Conservation (phyloP, 441 rosid genomes). For the Pelargonium fulgidum region DNA sequence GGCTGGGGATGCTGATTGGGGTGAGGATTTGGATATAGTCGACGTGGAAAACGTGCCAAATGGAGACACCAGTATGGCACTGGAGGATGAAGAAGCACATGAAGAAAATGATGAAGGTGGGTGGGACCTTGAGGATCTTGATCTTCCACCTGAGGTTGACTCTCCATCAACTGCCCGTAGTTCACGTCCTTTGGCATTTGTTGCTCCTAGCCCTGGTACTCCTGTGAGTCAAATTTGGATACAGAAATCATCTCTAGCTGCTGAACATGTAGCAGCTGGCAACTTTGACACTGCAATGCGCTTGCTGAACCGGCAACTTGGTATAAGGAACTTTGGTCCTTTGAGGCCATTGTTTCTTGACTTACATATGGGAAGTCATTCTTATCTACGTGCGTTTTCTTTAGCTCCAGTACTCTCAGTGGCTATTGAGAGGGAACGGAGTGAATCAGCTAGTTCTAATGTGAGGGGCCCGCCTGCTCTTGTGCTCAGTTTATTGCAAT, state of each 20-base stretch:
- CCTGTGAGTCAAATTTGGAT: slow-evolving; percentile 76
- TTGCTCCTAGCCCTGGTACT: slow-evolving; percentile 69
- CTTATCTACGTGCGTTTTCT: slow-evolving; percentile 52
- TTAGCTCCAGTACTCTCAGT: slow-evolving; percentile 61
- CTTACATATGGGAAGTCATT: slow-evolving; percentile 59
- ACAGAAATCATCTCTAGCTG: slow-evolving; percentile 73
- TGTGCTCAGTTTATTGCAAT: slow-evolving; percentile 53
- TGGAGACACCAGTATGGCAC: slow-evolving; percentile 40
- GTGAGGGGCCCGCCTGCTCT: slow-evolving; percentile 66
- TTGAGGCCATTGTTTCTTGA: slow-evolving; percentile 63
- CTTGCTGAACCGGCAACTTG: slow-evolving; percentile 71
- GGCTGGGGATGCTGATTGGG: slow-evolving; percentile 66
- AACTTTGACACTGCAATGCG: slow-evolving; percentile 86
- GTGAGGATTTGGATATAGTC: slow-evolving; percentile 56
- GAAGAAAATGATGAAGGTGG: slow-evolving; percentile 64
- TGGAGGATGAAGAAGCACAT: slow-evolving; percentile 55
- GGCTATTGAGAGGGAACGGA: slow-evolving; percentile 79
- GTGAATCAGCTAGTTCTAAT: slow-evolving; percentile 60
- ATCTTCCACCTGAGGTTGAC: slow-evolving; percentile 65
- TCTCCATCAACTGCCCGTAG: slow-evolving; percentile 53
- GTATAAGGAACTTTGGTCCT: slow-evolving; percentile 58
- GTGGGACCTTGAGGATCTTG: slow-evolving; percentile 82
- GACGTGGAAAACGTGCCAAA: slow-evolving; percentile 50
- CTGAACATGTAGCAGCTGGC: slow-evolving; percentile 82
- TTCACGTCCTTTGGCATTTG: slow-evolving; percentile 45